These are phyloP conservation scores for Cyclotella choctawhatcheeana DNA, from an alignment of 108 stramenopile genomes.

Conservation along the genomic window DNA sequence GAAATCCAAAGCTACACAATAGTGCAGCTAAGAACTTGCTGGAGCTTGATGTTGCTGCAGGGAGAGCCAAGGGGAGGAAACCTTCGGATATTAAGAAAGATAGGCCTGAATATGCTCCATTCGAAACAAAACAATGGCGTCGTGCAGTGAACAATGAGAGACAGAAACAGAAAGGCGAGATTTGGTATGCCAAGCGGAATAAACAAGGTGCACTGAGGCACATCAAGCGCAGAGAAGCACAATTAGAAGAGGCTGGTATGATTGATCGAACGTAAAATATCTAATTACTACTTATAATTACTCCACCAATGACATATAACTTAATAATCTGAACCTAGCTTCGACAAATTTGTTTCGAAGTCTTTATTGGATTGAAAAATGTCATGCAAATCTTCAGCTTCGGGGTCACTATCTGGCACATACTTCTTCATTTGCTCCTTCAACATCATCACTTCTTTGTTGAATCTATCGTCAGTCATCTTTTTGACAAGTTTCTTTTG, in stretches of 20 bases:
- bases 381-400: background rate
- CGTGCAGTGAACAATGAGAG: constrained; percentile 3
- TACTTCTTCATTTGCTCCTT: constrained; percentile 8
- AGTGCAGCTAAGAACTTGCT: too few species aligned
- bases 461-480: background rate
- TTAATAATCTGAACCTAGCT: too few species aligned
- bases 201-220: background rate
- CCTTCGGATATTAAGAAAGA: too few species aligned
- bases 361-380: background rate
- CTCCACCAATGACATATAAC: too few species aligned
- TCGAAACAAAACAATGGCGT: background rate
- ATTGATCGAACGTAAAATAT: background rate
- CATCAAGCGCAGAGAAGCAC: constrained; percentile 1
- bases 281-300: too few species aligned
- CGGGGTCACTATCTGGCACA: constrained; percentile 3
- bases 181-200: constrained; percentile 4
- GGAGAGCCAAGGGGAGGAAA: too few species aligned
- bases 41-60: too few species aligned
- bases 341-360: constrained; percentile 4
- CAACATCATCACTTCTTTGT: background rate
- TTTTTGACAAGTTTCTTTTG: background rate
- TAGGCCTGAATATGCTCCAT: too few species aligned
- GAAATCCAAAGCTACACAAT: too few species aligned
- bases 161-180: background rate
- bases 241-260: constrained; percentile 4